phyloP scores from a whole-genome alignment of 192 early-diverging fungal genomes.

The Endogone sp. region DNA sequence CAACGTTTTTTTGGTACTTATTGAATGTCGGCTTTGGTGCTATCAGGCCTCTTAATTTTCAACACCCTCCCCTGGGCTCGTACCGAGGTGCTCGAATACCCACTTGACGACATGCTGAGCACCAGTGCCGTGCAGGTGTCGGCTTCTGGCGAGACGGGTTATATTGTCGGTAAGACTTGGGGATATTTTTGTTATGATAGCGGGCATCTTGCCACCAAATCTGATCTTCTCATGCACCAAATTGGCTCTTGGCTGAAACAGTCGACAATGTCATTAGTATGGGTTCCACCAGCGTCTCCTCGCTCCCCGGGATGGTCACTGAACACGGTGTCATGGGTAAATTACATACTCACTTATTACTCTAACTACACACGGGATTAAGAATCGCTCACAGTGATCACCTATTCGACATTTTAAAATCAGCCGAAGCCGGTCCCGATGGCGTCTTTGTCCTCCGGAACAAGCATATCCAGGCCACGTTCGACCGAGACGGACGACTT shows the following conservation, averaged over 20 bases:
- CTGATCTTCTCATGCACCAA: too few relatives aligned
- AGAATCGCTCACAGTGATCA: too few relatives aligned
- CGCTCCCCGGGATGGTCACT: background rate
- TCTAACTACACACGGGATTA: too few relatives aligned
- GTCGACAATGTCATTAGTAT: background rate
- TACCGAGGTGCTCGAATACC: constrained; percentile 63
- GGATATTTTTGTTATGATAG: too few relatives aligned
- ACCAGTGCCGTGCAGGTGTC: constrained; percentile 22
- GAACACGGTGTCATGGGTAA: too few relatives aligned
- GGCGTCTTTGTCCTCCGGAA: constrained; percentile 69
- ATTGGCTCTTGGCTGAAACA: too few relatives aligned
- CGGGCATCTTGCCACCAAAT: too few relatives aligned
- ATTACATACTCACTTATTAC: too few relatives aligned
- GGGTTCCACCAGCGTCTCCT: background rate
- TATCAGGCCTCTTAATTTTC: constrained; percentile 43
- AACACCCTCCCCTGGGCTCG: constrained; percentile 71
- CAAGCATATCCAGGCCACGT: constrained; percentile 56
- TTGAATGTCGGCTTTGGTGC: background rate
- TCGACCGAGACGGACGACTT: constrained; percentile 73
- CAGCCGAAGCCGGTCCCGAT: constrained; percentile 13
- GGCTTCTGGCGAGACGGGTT: constrained; percentile 30
- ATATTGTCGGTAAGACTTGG: constrained; percentile 31
- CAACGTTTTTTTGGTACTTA: too few relatives aligned
- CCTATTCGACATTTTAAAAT: background rate
- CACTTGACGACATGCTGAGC: constrained; percentile 16